Percentiles rank a stretch among this genome's conserved stretches.
Conservation (phyloP, 116 monocot genomes). For the Dioscorea cayenensis region DNA sequence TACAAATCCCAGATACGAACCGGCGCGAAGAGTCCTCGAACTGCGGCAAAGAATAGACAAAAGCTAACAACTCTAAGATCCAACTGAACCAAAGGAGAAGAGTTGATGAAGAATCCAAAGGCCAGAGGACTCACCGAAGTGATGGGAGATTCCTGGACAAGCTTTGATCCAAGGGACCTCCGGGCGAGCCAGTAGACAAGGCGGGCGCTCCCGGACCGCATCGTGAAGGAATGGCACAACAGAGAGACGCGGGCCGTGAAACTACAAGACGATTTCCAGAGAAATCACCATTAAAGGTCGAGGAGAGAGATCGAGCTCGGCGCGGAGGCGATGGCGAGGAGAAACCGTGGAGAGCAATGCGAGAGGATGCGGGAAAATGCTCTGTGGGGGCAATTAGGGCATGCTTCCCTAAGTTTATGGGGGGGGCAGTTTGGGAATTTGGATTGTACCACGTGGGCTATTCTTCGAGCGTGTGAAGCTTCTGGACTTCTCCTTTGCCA, state of each 20-base stretch:
- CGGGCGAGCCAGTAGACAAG: constrained; percentile 14
- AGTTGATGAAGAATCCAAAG: neutral
- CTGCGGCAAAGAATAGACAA: neutral
- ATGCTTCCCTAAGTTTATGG: neutral
- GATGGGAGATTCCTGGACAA: neutral
- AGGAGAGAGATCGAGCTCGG: neutral
- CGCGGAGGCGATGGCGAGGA: neutral
- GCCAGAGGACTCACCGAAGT: neutral
- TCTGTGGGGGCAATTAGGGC: constrained; percentile 3
- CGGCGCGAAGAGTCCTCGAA: constrained; percentile 6
- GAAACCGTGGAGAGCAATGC: neutral
- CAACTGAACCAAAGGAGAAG: neutral
- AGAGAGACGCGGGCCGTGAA: neutral
- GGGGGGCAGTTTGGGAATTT: too few species aligned
- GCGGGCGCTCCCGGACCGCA: constrained; percentile 5
- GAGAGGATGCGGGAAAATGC: neutral
- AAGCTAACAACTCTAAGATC: neutral
- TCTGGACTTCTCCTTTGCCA: too few species aligned
- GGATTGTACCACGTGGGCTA: too few species aligned
- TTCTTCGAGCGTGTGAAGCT: too few species aligned
- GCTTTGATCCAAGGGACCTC: constrained; percentile 1
- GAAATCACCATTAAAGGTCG: neutral
- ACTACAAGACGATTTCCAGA: neutral
- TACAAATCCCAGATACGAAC: constrained; percentile 22
- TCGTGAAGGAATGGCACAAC: neutral